These are phyloP conservation scores for Phytophthora sansomeana DNA, from an alignment of 352 stramenopile species.

Conservation along the genomic window DNA sequence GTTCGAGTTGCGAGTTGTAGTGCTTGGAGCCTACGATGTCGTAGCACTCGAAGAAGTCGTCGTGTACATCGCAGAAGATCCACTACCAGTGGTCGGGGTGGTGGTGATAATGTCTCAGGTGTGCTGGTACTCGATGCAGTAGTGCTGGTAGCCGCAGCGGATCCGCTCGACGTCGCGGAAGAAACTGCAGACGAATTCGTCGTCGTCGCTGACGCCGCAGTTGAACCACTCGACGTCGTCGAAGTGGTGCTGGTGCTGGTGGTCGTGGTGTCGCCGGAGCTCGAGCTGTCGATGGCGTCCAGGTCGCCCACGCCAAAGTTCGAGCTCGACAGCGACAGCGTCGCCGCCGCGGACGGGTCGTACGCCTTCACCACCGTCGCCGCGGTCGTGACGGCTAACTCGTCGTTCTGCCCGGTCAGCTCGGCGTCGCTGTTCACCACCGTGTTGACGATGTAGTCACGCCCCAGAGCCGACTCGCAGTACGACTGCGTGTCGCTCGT, in stretches of 20 bases:
- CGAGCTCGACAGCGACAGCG: constrained; percentile 24
- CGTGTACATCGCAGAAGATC: too few species aligned
- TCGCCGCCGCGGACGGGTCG: constrained; percentile 20
- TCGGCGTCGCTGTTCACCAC: constrained; percentile 30
- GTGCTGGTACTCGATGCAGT: not conserved
- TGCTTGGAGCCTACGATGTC: too few species aligned
- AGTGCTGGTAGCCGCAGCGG: not conserved
- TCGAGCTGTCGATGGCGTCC: constrained; percentile 21
- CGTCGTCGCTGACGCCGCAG: not conserved
- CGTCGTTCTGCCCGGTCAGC: constrained; percentile 24
- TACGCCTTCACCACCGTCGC: constrained; percentile 27
- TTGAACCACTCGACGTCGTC: constrained; percentile 5
- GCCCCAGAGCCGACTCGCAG: constrained; percentile 22
- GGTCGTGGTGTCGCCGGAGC: constrained; percentile 8
- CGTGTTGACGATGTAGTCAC: constrained; percentile 30
- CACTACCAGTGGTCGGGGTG: too few species aligned
- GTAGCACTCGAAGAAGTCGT: too few species aligned
- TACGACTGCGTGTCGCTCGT: constrained; percentile 21
- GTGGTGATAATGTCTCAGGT: too few species aligned
- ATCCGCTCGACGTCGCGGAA: constrained; percentile 6
- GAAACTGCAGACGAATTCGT: not conserved
- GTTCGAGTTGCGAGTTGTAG: too few species aligned
- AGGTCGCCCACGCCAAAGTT: constrained; percentile 41
- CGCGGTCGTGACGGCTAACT: constrained; percentile 28
- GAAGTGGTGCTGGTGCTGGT: constrained; percentile 1